Percentiles rank a stretch among this genome's conserved stretches.
These are phyloP conservation scores for Vigna hirtella DNA, from an alignment of 306 rosid species.

Conservation along the genomic window DNA sequence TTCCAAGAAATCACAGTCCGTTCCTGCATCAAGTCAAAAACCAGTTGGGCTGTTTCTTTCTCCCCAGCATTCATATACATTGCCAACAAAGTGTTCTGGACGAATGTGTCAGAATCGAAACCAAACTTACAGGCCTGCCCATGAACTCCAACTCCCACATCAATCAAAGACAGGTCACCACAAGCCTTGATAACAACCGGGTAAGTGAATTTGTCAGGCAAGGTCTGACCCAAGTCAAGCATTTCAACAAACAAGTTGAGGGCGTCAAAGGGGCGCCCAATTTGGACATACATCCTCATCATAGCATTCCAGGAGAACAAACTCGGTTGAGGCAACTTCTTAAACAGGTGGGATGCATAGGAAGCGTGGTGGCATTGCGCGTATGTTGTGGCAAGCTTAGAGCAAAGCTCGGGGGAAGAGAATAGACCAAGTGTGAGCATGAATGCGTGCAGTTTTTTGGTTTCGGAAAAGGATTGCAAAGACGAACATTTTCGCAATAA, in stretches of 20 bases:
- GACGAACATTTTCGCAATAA: slow-evolving; percentile 56
- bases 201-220: slow-evolving; percentile 72
- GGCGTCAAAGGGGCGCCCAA: slow-evolving; percentile 56
- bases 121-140: slow-evolving; percentile 63
- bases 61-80: slow-evolving; percentile 82
- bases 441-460: slow-evolving; percentile 72
- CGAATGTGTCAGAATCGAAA: slow-evolving; percentile 55
- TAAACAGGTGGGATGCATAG: slow-evolving; percentile 72
- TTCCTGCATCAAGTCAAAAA: slow-evolving; percentile 70
- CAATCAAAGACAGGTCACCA: slow-evolving; percentile 56
- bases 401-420: slow-evolving; percentile 47
- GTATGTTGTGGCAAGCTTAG: slow-evolving; percentile 60
- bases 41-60: slow-evolving; percentile 55
- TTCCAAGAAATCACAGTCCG: slow-evolving; percentile 84
- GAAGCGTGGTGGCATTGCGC: slow-evolving; percentile 61
- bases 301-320: slow-evolving; percentile 62
- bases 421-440: slow-evolving; percentile 57
- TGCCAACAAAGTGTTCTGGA: slow-evolving; percentile 78
- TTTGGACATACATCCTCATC: slow-evolving; percentile 62
- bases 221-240: slow-evolving; percentile 50
- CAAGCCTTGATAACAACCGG: slow-evolving; percentile 81
- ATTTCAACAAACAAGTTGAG: slow-evolving; percentile 66
- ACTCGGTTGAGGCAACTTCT: slow-evolving; percentile 54
- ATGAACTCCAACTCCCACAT: slow-evolving; percentile 68
- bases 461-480: slow-evolving; percentile 58